These are phyloP conservation scores for Hypoxylon rubiginosum DNA, from an alignment of 2,329 filamentous ascomycete species.

Conservation along the genomic window DNA sequence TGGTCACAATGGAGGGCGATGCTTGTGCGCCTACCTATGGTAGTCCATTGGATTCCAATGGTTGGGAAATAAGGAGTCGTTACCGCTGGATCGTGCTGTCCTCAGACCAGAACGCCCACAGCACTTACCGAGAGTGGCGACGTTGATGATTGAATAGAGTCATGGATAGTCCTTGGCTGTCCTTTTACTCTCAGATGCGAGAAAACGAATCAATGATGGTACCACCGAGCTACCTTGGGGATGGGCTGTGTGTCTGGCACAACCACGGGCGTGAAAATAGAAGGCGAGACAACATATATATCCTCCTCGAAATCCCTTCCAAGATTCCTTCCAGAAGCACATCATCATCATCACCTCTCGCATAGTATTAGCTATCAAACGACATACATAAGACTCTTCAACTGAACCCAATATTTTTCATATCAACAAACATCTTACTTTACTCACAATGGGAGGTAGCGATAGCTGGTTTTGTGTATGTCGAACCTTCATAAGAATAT, in stretches of 20 bases:
- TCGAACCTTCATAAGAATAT: neutral
- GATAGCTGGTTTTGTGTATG: conserved; percentile 11
- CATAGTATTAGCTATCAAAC: neutral
- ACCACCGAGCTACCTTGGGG: conserved; percentile 3
- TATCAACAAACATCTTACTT: neutral
- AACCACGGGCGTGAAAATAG: neutral
- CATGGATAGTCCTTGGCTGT: conserved; percentile 13
- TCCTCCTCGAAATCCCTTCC: too few relatives aligned
- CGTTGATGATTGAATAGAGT: neutral
- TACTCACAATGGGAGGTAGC: neutral
- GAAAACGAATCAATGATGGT: neutral
- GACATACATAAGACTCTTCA: neutral
- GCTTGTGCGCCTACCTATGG: conserved; percentile 11
- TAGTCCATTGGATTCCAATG: conserved; percentile 1
- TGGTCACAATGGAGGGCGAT: conserved; percentile 20
- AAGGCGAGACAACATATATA: neutral
- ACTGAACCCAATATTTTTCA: neutral
- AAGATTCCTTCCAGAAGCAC: neutral
- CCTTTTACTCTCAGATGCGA: conserved; percentile 1
- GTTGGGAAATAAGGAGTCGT: neutral
- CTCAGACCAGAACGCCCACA: neutral
- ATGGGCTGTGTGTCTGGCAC: neutral
- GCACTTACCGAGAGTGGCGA: conserved; percentile 15
- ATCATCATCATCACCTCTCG: neutral
- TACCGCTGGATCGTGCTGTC: conserved; percentile 3